Base-by-base conservation (phyloP, 2,329 filamentous ascomycete genomes). In the Aspergillus caelatus region DNA sequence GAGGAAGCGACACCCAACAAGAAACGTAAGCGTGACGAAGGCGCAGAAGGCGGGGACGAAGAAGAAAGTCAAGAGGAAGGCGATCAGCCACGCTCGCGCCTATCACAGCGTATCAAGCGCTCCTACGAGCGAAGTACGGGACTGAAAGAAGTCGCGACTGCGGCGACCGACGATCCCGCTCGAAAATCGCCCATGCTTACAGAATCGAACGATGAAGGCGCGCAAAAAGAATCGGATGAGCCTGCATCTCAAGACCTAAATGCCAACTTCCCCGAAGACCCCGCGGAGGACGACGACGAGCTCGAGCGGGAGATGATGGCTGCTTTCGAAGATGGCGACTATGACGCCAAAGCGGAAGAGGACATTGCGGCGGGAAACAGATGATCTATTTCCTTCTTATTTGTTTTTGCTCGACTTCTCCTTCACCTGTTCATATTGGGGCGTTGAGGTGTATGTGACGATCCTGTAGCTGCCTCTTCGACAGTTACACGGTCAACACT, bases 241-340 rank as follows among this genome's bases (percentile, higher is more conserved):
- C 72, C 69, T 56, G 69, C 71, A 41, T 66, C 63, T 41, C 71
- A 70, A 57, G 75, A 75, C 21, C 66, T 65, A 46, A 73, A 74
- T 57, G 73, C 71, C 30, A 72, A 58, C 2, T 64, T 68, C 32
- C 67, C 68, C 0, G 71, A 72, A 61, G 68, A 74, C 21, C 72
- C 74, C 2, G 74, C 76, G 41, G 79, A 81, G 21, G 81, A 81
- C 9, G 80, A 84, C 11, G 81, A 82, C 62, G 81, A 80, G 57
- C 70, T 83, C 26, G 81, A 83, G 62, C 75, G 77, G 43, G 88
- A 89, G 69, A 81, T 91, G 73, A 79, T 88, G 70, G 87, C 86
- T 1, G 88, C 86, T 67, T 79, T 89, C 67, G 86, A 88, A 60
- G 78, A 78, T 26, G 73, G 68, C 6, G 73, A 70, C 12, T 75